Percentiles rank a stretch among this genome's conserved stretches.
Evolutionary conservation across 2,329 filamentous ascomycete species (phyloP).

Genomic region (Karstenula rhodostoma): DNA sequence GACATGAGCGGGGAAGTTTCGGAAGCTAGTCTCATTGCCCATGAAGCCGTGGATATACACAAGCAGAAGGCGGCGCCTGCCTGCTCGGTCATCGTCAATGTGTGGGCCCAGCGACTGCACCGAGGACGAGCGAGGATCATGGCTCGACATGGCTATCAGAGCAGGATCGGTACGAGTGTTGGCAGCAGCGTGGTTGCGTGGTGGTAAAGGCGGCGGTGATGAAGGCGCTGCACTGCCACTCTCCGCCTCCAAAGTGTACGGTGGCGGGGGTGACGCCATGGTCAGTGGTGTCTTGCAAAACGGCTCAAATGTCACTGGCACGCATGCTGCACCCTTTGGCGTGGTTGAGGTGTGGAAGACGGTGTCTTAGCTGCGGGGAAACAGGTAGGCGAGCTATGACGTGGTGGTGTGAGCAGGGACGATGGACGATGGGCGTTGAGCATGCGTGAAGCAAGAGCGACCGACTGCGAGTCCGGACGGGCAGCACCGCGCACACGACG

Average conservation of each 20-base stretch:
- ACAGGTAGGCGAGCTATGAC: slow-evolving; percentile 12
- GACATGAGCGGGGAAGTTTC: slow-evolving; percentile 86
- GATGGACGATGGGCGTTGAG: not conserved
- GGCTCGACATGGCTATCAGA: slow-evolving; percentile 36
- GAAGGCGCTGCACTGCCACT: slow-evolving; percentile 33
- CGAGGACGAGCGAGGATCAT: slow-evolving; percentile 56
- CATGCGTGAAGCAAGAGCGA: not conserved
- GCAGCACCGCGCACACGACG: not conserved
- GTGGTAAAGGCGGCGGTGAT: slow-evolving; percentile 47
- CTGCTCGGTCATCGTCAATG: slow-evolving; percentile 35
- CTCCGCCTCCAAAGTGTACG: slow-evolving; percentile 15
- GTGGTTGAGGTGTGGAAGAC: not conserved
- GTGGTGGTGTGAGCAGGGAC: not conserved
- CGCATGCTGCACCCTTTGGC: not conserved
- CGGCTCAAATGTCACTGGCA: not conserved
- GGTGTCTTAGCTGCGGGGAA: not conserved
- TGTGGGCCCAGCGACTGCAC: slow-evolving; percentile 56
- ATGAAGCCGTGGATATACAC: slow-evolving; percentile 92
- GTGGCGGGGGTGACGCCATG: slow-evolving; percentile 24
- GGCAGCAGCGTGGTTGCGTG: slow-evolving; percentile 20
- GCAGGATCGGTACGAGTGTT: slow-evolving; percentile 34
- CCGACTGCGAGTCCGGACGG: not conserved
- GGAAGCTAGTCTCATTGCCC: slow-evolving; percentile 86
- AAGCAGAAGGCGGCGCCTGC: slow-evolving; percentile 70
- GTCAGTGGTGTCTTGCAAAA: not conserved